phyloP scores from a whole-genome alignment of 495 filamentous ascomycete species.

The Penicillium manginii region DNA sequence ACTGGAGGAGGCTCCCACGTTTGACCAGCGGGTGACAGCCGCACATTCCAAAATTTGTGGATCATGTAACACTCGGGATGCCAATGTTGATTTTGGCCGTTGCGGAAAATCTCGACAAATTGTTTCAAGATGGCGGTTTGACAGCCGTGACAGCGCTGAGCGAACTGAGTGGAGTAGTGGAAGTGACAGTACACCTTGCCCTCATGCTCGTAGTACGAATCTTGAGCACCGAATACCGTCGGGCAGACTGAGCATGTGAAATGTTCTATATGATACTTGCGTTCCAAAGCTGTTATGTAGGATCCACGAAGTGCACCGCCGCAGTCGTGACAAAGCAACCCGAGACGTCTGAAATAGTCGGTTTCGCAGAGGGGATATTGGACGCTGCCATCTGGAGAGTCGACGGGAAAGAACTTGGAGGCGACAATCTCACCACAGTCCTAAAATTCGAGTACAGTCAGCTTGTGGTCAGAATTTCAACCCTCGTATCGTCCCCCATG shows the following conservation, averaged over 20 bases:
- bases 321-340: slow-evolving; percentile 88
- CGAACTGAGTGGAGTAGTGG: slow-evolving; percentile 97
- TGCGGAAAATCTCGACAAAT: slow-evolving; percentile 98
- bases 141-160: slow-evolving; percentile 94
- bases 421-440: slow-evolving; percentile 96
- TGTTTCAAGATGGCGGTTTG: slow-evolving; percentile 98
- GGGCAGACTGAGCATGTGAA: slow-evolving; percentile 98
- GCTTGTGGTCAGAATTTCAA: slow-evolving; percentile 1
- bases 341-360: slow-evolving; percentile 93
- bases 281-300: slow-evolving; percentile 96
- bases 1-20: slow-evolving; percentile 51
- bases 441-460: slow-evolving; percentile 47
- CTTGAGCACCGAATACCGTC: slow-evolving; percentile 94
- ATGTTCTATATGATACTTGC: slow-evolving; percentile 99
- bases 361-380: slow-evolving; percentile 98
- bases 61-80: slow-evolving; percentile 99
- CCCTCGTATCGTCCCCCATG: background rate
- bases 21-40: slow-evolving; percentile 65
- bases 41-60: slow-evolving; percentile 99
- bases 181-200: slow-evolving; percentile 97
- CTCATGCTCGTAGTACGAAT: slow-evolving; percentile 99
- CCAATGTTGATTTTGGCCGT: slow-evolving; percentile 98
- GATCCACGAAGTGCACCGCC: slow-evolving; percentile 93
- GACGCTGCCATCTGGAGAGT: slow-evolving; percentile 79
- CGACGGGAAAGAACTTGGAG: slow-evolving; percentile 97